Evolutionary conservation across 2,329 filamentous ascomycete species (phyloP).

Genomic region (Lasiodiplodia theobromae): DNA sequence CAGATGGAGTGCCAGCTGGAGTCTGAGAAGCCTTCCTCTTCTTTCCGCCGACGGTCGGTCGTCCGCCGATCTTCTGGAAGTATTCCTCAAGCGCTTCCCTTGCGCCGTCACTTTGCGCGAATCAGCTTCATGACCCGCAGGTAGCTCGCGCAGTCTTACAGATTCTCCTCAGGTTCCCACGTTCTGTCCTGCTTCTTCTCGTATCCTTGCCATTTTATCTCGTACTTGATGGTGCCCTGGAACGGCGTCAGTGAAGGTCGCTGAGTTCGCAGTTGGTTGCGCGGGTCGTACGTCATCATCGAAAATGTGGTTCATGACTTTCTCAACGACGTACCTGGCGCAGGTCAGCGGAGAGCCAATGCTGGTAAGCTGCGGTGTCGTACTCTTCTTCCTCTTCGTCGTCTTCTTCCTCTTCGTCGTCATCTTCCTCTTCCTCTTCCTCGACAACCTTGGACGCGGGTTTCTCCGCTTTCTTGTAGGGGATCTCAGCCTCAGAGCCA

Average conservation of each 20-base stretch:
- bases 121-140: conserved; percentile 27
- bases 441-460: conserved; percentile 27
- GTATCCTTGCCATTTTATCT: conserved; percentile 84
- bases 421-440: conserved; percentile 35
- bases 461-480: conserved; percentile 38
- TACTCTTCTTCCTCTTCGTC: conserved; percentile 55
- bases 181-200: conserved; percentile 73
- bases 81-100: conserved; percentile 69
- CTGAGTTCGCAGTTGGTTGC: conserved; percentile 26
- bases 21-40: conserved; percentile 37
- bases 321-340: conserved; percentile 74
- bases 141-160: conserved; percentile 54
- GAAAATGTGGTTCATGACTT: conserved; percentile 71
- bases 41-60: conserved; percentile 63
- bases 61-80: conserved; percentile 68
- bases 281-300: conserved; percentile 47
- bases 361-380: conserved; percentile 31
- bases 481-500: conserved; percentile 42
- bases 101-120: conserved; percentile 42
- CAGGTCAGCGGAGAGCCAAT: conserved; percentile 35
- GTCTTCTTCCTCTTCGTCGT: conserved; percentile 41
- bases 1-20: conserved; percentile 10
- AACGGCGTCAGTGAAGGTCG: conserved; percentile 19
- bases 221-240: conserved; percentile 64
- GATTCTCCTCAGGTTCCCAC: conserved; percentile 80